Percentiles rank a stretch among this genome's conserved stretches.
Conservation (phyloP, 169 alveolate genomes). For the Eimeria sp. region DNA sequence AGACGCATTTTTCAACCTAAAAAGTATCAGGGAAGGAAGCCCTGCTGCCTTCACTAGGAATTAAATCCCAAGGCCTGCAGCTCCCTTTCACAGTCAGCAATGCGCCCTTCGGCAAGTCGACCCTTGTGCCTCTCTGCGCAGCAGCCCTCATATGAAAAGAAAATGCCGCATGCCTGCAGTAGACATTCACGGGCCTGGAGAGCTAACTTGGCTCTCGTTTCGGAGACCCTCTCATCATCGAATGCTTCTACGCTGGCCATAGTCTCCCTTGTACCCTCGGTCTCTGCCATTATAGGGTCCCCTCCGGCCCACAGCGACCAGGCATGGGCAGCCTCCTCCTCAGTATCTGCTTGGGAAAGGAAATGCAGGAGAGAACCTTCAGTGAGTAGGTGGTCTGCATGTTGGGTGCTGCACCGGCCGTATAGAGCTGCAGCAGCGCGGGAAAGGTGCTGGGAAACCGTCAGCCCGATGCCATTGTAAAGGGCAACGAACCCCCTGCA, state of each 20-base stretch:
- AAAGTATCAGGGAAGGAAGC: not conserved
- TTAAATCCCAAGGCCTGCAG: slow-evolving; percentile 24
- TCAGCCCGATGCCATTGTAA: slow-evolving; percentile 48
- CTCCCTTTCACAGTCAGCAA: slow-evolving; percentile 58
- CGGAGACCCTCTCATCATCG: not conserved
- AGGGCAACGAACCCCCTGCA: slow-evolving; percentile 20
- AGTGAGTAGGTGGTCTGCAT: slow-evolving; percentile 37
- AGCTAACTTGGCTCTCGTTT: slow-evolving; percentile 26
- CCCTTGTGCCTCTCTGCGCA: slow-evolving; percentile 31
- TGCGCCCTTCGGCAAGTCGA: slow-evolving; percentile 8
- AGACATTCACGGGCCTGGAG: slow-evolving; percentile 56
- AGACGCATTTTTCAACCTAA: not conserved
- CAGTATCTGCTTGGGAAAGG: slow-evolving; percentile 35
- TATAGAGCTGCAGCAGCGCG: slow-evolving; percentile 46
- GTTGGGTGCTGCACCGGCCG: slow-evolving; percentile 53
- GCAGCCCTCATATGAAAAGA: slow-evolving; percentile 61
- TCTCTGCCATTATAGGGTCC: slow-evolving; percentile 5
- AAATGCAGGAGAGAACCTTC: slow-evolving; percentile 53
- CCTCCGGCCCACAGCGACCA: slow-evolving; percentile 41
- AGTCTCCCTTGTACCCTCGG: not conserved
- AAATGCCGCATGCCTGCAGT: slow-evolving; percentile 60
- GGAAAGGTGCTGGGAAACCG: slow-evolving; percentile 44
- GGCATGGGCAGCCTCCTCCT: slow-evolving; percentile 37
- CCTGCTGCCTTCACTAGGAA: not conserved
- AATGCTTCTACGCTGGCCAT: not conserved